Evolutionary conservation across 2,329 filamentous ascomycete genomes (phyloP), one percentile per base, ranked within the genome.

Genomic region (Cladosporium sp.): DNA sequence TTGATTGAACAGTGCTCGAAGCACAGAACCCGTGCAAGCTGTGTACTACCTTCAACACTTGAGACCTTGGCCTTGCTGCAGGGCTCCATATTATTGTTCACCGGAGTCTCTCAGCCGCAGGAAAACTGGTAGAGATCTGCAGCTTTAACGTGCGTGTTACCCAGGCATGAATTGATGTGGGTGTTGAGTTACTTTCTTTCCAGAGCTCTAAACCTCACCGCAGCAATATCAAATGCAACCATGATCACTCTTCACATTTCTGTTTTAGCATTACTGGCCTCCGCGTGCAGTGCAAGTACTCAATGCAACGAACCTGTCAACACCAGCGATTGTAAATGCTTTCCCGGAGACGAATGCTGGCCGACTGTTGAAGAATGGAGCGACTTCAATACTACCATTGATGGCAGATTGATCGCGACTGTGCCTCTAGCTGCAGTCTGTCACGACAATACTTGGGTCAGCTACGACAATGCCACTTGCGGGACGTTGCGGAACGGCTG

Each of bases 331-430:
- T 65, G 63, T 41, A 65, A 80, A 21, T 85, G 80, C 73, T 78
- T 83, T 47, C 86, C 86, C 0, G 82, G 81, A 18, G 84, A 88
- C 65, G n/a, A 68, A 0, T 82, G 80, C 72, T 89, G 87, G 86
- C 87, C 87, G 0, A 75, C 76, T 0, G 26, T 69, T 0, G 57
- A 71, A 1, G 74, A 76, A 7, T 89, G 87, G 86, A 70, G 75
- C 8, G 65, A 71, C 0, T 80, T 89, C 64, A 87, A 88, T 71
- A 65, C 73, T 18, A 82, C 85, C 0, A 76, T 88, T 2, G 76
- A 78, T 28, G 85, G 84, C 1, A 78, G 76, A 4, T 76, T 89
- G 38, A 77, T 88, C 52, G 78, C 80, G 14, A 86, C 84, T 0
- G 75, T 82, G 2, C 86, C 87, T 0, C 71, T 87, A 2, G 86